Conservation (phyloP, 495 filamentous ascomycete genomes). For the Penicillium parvum region DNA sequence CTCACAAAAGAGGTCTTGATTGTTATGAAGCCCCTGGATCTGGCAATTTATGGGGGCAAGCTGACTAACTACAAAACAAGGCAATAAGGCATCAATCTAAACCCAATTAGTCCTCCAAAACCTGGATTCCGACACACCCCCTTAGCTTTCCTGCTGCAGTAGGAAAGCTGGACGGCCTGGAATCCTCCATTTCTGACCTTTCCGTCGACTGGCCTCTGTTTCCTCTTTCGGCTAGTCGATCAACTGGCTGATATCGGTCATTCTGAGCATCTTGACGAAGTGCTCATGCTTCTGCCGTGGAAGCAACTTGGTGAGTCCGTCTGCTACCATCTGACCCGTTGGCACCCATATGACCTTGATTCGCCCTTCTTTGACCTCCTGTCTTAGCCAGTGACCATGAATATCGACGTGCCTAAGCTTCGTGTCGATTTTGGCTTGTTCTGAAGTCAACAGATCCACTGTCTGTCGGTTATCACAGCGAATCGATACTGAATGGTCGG, state of each 20-base stretch:
- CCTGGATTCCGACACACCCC: no score
- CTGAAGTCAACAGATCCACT: not conserved
- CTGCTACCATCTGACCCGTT: conserved; percentile 4
- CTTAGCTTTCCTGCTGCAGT: no score
- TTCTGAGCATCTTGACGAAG: conserved; percentile 1
- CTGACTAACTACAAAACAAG: no score
- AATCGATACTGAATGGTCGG: not conserved
- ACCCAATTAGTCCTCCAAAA: no score
- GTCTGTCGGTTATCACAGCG: not conserved
- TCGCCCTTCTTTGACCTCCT: not conserved
- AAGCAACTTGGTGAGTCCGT: conserved; percentile 16
- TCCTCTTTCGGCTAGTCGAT: no score
- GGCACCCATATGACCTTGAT: not conserved
- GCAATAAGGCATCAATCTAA: no score
- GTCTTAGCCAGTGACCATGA: not conserved
- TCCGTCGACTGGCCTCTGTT: no score
- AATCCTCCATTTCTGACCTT: no score
- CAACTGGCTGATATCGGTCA: conserved; percentile 10
- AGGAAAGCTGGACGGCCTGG: no score
- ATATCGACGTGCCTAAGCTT: not conserved
- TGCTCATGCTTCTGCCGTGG: conserved; percentile 4
- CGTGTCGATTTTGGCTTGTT: not conserved
- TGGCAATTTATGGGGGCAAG: no score
- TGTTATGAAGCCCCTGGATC: no score
- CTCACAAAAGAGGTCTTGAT: no score